Conservation (phyloP, 345 rosid genomes). For the Cardamine resedifolia region DNA sequence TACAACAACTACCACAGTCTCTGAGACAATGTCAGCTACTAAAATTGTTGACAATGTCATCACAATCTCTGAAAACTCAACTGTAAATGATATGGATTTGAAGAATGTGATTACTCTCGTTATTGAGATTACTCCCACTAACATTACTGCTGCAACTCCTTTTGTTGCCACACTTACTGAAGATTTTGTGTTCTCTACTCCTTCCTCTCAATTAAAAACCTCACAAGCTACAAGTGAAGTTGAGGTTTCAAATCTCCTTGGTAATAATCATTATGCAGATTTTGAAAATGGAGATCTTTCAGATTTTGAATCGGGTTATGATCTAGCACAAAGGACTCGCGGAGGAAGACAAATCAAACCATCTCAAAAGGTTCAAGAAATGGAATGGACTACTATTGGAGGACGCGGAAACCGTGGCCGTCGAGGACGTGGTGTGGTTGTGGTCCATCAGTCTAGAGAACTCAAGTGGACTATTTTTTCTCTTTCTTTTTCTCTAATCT, state of each 20-base stretch:
- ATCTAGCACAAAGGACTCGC: background rate
- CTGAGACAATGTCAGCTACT: too few relatives aligned
- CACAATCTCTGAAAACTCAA: too few relatives aligned
- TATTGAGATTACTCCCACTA: background rate
- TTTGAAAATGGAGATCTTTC: background rate
- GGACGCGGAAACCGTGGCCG: background rate
- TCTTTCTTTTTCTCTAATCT: too few relatives aligned
- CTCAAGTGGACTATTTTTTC: background rate
- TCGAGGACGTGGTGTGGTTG: background rate
- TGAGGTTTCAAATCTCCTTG: background rate
- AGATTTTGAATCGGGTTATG: background rate
- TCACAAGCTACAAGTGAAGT: background rate
- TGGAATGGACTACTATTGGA: background rate
- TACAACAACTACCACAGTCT: too few relatives aligned
- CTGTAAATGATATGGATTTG: too few relatives aligned
- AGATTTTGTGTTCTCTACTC: background rate
- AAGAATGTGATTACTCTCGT: too few relatives aligned
- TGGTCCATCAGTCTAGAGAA: background rate
- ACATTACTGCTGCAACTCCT: background rate
- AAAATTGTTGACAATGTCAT: too few relatives aligned
- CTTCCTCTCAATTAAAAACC: background rate
- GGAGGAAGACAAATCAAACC: background rate
- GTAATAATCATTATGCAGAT: background rate
- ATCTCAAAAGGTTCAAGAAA: background rate
- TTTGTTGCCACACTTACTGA: background rate